Evolutionary conservation across 208 protist genomes (phyloP).

Genomic region (Wallacemonas rigidus): DNA sequence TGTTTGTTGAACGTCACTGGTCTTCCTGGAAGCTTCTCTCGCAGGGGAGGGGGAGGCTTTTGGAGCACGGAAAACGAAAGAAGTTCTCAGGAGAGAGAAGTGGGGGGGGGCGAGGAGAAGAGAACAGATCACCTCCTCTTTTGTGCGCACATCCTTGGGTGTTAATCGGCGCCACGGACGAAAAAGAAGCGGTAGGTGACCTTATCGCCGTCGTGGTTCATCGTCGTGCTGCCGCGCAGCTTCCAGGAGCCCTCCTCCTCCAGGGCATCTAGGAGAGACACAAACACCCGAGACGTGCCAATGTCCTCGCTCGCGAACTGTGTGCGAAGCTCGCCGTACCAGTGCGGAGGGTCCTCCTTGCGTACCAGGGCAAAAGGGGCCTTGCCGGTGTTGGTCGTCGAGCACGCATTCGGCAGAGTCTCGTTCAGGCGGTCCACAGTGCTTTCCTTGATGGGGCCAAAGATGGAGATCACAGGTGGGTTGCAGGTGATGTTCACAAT

Average conservation of each 20-base stretch:
- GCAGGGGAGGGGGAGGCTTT: too few species aligned
- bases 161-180: conserved; percentile 54
- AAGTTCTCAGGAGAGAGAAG: too few species aligned
- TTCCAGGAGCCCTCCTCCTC: conserved; percentile 91
- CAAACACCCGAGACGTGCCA: conserved; percentile 79
- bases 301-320: conserved; percentile 91
- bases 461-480: conserved; percentile 84
- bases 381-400: conserved; percentile 86
- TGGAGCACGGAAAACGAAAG: too few species aligned
- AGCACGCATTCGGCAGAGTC: conserved; percentile 75
- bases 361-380: conserved; percentile 71
- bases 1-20: too few species aligned
- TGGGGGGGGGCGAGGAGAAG: too few species aligned
- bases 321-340: conserved; percentile 82
- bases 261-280: conserved; percentile 76
- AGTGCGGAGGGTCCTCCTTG: conserved; percentile 82
- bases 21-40: too few species aligned
- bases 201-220: conserved; percentile 80
- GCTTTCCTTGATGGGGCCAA: conserved; percentile 89
- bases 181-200: conserved; percentile 91
- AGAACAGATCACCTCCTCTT: not conserved
- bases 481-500: conserved; percentile 92
- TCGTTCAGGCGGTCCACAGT: conserved; percentile 89
- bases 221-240: conserved; percentile 73
- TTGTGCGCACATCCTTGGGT: not conserved